Evolutionary conservation across 2,329 filamentous ascomycete genomes (phyloP).

Genomic region (Aspergillus unguis): DNA sequence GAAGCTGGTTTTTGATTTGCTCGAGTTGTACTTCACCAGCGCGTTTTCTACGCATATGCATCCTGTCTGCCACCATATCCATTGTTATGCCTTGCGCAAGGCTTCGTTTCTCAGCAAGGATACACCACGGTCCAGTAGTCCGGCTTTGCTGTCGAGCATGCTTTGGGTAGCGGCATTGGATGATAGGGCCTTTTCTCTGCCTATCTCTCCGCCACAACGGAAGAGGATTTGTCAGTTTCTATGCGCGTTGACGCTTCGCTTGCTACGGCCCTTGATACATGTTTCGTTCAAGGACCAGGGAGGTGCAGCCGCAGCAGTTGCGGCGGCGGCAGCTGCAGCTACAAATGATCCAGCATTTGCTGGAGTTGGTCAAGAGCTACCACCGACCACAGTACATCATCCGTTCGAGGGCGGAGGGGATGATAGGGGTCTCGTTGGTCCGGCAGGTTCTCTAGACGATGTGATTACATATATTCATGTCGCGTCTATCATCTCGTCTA

Average conservation of each 20-base stretch:
- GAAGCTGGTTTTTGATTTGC: conserved; percentile 76
- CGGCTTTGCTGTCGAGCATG: conserved; percentile 85
- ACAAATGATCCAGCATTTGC: conserved; percentile 42
- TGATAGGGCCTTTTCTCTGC: conserved; percentile 80
- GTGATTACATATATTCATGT: conserved; percentile 90
- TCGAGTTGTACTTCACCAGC: conserved; percentile 88
- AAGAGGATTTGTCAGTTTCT: conserved; percentile 85
- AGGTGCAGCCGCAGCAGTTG: conserved; percentile 34
- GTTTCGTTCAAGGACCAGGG: conserved; percentile 55
- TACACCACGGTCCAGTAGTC: conserved; percentile 75
- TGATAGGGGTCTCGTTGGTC: conserved; percentile 36
- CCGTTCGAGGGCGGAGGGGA: conserved; percentile 57
- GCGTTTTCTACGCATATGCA: conserved; percentile 85
- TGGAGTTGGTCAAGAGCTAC: conserved; percentile 70
- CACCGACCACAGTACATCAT: conserved; percentile 64
- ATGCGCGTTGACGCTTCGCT: conserved; percentile 76
- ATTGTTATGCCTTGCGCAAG: conserved; percentile 86
- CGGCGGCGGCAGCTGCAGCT: conserved; percentile 6
- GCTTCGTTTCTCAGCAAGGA: conserved; percentile 79
- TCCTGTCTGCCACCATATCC: conserved; percentile 83
- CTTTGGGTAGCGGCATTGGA: conserved; percentile 96
- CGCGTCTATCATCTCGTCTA: conserved; percentile 86
- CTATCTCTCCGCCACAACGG: conserved; percentile 76
- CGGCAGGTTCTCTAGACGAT: conserved; percentile 78
- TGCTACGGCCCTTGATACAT: conserved; percentile 84